A percentile compares a stretch with the other conserved stretches of the same genome.
Conservation (phyloP, 768 basidiomycete species). For the Boletus pseudo-olivaceus region DNA sequence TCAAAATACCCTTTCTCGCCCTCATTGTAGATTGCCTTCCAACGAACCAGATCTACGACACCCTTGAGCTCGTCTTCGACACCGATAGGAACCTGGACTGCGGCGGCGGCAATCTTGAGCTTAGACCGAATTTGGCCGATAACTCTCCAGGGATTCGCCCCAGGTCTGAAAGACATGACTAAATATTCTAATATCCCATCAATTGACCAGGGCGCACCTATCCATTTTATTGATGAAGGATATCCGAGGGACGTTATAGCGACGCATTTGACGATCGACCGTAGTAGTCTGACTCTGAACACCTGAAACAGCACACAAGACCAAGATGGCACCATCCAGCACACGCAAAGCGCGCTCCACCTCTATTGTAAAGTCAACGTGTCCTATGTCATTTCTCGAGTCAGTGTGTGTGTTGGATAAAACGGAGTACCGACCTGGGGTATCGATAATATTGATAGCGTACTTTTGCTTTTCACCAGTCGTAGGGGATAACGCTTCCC, state of each 20-base stretch:
- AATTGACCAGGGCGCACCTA: slow-evolving; percentile 42
- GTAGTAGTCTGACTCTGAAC: slow-evolving; percentile 99
- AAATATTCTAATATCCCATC: not conserved
- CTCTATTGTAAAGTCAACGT: slow-evolving; percentile 99
- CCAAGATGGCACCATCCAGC: slow-evolving; percentile 93
- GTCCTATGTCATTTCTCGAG: slow-evolving; percentile 50
- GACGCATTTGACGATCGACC: slow-evolving; percentile 97
- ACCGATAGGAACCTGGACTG: slow-evolving; percentile 95
- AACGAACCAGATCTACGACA: slow-evolving; percentile 90
- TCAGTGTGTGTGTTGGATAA: not conserved
- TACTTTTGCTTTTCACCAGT: slow-evolving; percentile 74
- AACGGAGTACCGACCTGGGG: slow-evolving; percentile 59
- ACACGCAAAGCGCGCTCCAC: slow-evolving; percentile 96
- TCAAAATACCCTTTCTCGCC: slow-evolving; percentile 86
- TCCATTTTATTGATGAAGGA: slow-evolving; percentile 99
- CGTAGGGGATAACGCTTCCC: slow-evolving; percentile 67
- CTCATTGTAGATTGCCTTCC: slow-evolving; percentile 93
- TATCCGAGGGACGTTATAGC: slow-evolving; percentile 92
- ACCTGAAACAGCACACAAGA: slow-evolving; percentile 95
- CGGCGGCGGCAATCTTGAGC: slow-evolving; percentile 88
- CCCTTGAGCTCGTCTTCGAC: slow-evolving; percentile 82
- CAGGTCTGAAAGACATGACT: slow-evolving; percentile 54
- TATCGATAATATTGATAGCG: slow-evolving; percentile 97
- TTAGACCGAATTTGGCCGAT: slow-evolving; percentile 89
- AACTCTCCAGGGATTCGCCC: slow-evolving; percentile 96